phyloP scores from a whole-genome alignment of 2,329 filamentous ascomycete genomes.

The Graphium sp. region DNA sequence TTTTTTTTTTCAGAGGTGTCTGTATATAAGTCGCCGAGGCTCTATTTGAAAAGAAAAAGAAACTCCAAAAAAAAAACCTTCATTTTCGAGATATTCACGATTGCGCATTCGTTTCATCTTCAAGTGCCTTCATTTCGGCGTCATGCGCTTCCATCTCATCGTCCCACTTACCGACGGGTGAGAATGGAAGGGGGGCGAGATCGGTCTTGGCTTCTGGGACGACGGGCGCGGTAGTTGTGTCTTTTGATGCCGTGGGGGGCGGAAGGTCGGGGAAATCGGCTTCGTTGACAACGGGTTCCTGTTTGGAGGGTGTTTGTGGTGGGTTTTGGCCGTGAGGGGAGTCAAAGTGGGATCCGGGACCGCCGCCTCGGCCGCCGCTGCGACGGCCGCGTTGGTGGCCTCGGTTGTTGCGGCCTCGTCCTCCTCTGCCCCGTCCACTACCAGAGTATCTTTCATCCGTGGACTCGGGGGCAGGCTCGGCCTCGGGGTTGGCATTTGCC shows the following conservation, averaged over 20 bases:
- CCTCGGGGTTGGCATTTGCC: slow-evolving; percentile 15
- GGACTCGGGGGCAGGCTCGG: slow-evolving; percentile 16
- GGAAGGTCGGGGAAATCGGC: slow-evolving; percentile 20
- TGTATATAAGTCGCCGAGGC: too few relatives aligned
- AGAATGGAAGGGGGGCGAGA: slow-evolving; percentile 17
- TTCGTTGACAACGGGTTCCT: too few relatives aligned
- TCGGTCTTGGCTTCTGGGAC: slow-evolving; percentile 9
- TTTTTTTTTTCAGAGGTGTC: too few relatives aligned
- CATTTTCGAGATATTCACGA: too few relatives aligned
- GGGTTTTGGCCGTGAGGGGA: too few relatives aligned
- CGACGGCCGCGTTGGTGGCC: slow-evolving; percentile 8
- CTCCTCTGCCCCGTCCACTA: slow-evolving; percentile 11
- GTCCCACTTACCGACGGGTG: slow-evolving; percentile 31
- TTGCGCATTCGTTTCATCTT: too few relatives aligned
- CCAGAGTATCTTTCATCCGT: slow-evolving; percentile 9
- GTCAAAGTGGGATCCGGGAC: too few relatives aligned
- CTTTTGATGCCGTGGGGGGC: slow-evolving; percentile 9
- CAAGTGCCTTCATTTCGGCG: slow-evolving; percentile 1
- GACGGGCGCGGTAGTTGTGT: too few relatives aligned
- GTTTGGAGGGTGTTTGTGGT: too few relatives aligned
- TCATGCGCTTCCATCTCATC: slow-evolving; percentile 40
- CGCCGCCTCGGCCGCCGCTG: slow-evolving; percentile 11
- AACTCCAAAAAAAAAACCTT: neutral
- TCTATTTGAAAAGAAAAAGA: neutral
- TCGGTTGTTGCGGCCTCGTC: slow-evolving; percentile 11